Evolutionary conservation across 305 asterid genomes (phyloP).

Genomic region (Fraxinus dipetala): DNA sequence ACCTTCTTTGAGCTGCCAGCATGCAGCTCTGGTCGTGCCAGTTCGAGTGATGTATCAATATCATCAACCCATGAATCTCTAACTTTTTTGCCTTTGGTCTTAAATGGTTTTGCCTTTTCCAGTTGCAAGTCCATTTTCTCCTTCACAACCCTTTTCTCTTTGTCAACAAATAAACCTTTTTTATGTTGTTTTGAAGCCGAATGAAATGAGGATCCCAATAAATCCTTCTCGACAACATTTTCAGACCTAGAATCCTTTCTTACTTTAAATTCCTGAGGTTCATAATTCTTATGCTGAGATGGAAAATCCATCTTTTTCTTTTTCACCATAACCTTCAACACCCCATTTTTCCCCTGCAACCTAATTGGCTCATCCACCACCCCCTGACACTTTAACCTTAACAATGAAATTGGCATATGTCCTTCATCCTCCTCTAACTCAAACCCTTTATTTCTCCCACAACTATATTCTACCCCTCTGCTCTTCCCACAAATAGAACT

Average conservation of each 20-base stretch:
- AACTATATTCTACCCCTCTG: constrained; percentile 30
- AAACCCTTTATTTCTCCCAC: constrained; percentile 39
- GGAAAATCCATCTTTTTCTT: constrained; percentile 57
- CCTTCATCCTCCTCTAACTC: constrained; percentile 55
- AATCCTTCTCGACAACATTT: constrained; percentile 42
- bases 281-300: constrained; percentile 34
- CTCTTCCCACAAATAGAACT: constrained; percentile 46
- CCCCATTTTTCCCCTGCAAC: constrained; percentile 95
- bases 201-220: constrained; percentile 30
- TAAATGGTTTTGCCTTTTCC: constrained; percentile 36
- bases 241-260: constrained; percentile 43
- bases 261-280: constrained; percentile 43
- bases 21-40: constrained; percentile 54
- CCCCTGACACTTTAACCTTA: constrained; percentile 53
- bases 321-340: constrained; percentile 88
- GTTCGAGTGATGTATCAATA: constrained; percentile 57
- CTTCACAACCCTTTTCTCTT: constrained; percentile 41
- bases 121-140: constrained; percentile 43
- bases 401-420: constrained; percentile 47
- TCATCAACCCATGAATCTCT: constrained; percentile 43
- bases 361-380: constrained; percentile 56
- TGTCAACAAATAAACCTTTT: constrained; percentile 35
- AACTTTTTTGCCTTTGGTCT: constrained; percentile 37
- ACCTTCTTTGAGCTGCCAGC: constrained; percentile 52
- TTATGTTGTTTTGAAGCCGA: constrained; percentile 36